phyloP scores from a whole-genome alignment of 2,329 filamentous ascomycete genomes.

The Claviceps purpurea region DNA sequence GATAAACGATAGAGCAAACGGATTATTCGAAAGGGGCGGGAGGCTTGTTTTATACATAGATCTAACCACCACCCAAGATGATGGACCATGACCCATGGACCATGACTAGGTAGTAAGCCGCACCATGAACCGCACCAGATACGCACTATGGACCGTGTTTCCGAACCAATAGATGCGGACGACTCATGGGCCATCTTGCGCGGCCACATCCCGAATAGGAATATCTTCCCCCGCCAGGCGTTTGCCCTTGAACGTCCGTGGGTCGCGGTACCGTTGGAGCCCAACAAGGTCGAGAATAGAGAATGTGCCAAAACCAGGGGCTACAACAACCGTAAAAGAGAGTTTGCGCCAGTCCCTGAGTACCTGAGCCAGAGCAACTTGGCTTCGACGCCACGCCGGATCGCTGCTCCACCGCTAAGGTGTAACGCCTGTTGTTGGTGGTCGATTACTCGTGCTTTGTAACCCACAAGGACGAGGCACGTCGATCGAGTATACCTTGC shows the following conservation, averaged over 20 bases:
- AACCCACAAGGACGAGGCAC: neutral
- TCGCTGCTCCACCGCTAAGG: neutral
- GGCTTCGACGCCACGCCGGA: neutral
- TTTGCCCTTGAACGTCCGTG: neutral
- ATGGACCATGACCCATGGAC: too few species aligned
- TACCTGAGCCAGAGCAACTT: neutral
- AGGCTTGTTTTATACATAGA: slow-evolving; percentile 4
- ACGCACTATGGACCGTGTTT: too few species aligned
- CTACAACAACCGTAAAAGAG: neutral
- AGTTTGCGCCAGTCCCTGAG: neutral
- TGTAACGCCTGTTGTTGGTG: neutral
- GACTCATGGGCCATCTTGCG: neutral
- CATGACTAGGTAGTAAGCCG: too few species aligned
- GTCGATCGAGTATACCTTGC: neutral
- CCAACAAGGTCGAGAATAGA: neutral
- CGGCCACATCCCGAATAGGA: neutral
- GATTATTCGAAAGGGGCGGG: neutral
- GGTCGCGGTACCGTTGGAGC: neutral
- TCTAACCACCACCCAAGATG: neutral
- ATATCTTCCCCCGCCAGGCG: neutral
- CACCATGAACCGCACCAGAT: too few species aligned
- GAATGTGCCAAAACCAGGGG: neutral
- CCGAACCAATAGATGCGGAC: too few species aligned
- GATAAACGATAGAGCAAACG: neutral
- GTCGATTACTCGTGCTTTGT: neutral